Evolutionary conservation across 2,329 filamentous ascomycete species (phyloP), one percentile per base, ranked within the genome.

Genomic region (Tolypocladium pustulatum): DNA sequence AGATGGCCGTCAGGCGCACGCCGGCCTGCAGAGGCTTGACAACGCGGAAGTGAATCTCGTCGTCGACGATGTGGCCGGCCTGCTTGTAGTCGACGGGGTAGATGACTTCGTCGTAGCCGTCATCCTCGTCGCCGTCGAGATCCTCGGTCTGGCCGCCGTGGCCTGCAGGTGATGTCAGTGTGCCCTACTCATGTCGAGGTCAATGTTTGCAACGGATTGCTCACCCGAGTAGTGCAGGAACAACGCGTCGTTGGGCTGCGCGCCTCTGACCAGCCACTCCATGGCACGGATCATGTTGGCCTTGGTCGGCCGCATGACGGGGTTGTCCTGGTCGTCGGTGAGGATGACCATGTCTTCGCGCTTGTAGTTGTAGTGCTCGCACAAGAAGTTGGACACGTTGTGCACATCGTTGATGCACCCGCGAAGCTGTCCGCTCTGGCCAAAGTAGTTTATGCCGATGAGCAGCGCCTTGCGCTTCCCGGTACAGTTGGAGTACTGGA

Each of bases 341-440:
- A 91, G 74, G 58, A 87, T 83, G 51, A 91, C 87, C 87, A 91
- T 91, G 66, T 91, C 88, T 73, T 91, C 88, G 61, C 85, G 78
- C 78, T 85, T 87, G 73, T 91, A 91, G 55, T 81, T 79, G 67
- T 88, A 87, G 60, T 78, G 77, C 69, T 86, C 79, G 63, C 86
- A 84, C 61, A 91, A 74, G 71, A 90, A 91, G 58, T 75, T 74
- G 37, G 86, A 89, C 72, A 91, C 82, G 69, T 91, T 91, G 74
- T 87, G 85, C 38, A 88, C 86, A 70, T 91, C 88, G 73, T 91
- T 91, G 79, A 91, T 90, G 73, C 88, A 91, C 51, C 88, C 88
- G 60, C 84, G 79, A 57, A 91, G 81, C 76, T 90, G 86, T 55
- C 83, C 87, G 27, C 84, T 74, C 68, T 89, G 85, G 57, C 85